Evolutionary conservation across 2,329 filamentous ascomycete species (phyloP), one percentile per base, ranked within the genome.

Genomic region (Lizonia empirigonia): DNA sequence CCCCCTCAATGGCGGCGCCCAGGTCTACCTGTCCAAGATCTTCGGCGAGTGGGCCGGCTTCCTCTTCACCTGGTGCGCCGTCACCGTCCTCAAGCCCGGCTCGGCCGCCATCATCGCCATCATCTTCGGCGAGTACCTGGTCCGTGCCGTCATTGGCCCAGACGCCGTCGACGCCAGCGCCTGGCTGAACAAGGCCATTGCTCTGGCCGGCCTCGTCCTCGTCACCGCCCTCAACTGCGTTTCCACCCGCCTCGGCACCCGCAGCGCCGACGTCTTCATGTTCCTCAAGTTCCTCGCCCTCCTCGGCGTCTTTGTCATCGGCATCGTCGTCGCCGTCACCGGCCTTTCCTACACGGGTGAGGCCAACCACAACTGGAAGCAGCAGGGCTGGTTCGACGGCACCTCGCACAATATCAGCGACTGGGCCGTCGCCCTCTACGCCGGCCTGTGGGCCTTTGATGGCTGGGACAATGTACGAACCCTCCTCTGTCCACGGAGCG

Each of bases 91-190:
- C 55, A 97, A 97, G 76, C 94, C 94, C 0, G 94, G 94, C 2
- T 89, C 90, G 30, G 87, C 91, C 8, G 94, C 94, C 55, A 99
- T 99, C 69, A 91, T 99, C 59, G 84, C 93, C 59, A 97, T 99
- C 62, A 97, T 99, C 67, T 97, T 97, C 80, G 94, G 94, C 34
- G 94, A 99, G 75, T 99, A 99, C 69, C 78, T 96, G n/a, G 90
- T 97, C 44, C 83, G 91, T 37, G 92, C 91, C 12, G 82, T 89
- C 34, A 87, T 96, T 51, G 92, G 92, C 7, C 86, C 91, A n/a
- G 90, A 96, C 50, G 89, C 89, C 2, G 86, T 89, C 65, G 85
- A 85, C 19, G 82, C 91, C 47, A 94, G 85, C 67, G 84, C 86
- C 1, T 97, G 93, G 92, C 83, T 97, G 67, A 91, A 90, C 78